Base-by-base conservation (phyloP, 129 eudicot genomes). In the Helichrysum umbraculigerum region DNA sequence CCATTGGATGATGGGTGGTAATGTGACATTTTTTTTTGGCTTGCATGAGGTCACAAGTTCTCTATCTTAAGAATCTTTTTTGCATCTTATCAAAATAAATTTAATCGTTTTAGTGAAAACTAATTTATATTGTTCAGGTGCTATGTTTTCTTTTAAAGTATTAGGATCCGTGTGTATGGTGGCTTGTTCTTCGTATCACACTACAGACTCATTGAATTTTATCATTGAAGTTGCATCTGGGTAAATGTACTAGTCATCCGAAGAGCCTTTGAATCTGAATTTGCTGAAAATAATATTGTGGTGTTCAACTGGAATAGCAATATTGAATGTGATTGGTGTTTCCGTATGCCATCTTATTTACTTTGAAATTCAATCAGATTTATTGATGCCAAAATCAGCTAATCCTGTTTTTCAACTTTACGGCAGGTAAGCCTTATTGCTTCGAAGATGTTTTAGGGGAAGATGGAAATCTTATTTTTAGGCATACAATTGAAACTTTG, bases 11-110 rank as follows among this genome's bases (percentile, higher is more conserved):
- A n/a, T n/a, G n/a, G n/a, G n/a, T n/a, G n/a, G n/a, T n/a, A 44
- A 44, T 44, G 35, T 69, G 59, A 70, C 63, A 28, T 70, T 8
- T 47, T 29, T 70, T 8, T 47, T 29, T 70, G 62, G 74, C 12
- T n/a, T 29, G 75, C 75, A 16, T 70, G 44, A 28, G 42, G 42
- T 10, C 75, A 50, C 30, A n/a, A 17, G 44, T 17, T 51, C 28
- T 28, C 21, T 50, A 51, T 70, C 8, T 30, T 32, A 29, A 6
- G 41, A 64, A 30, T 50, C 62, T 70, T 25, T 25, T 25, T 25
- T 29, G 44, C 63, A 51, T 70, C 9, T 3, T 70, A 70, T 51
- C 25, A 44, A 16, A 28, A 25, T 47, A 21, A 35, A 50, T 44
- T 10, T 44, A 69, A 22, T 14, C 39, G 4, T 50, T 50, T 29